Base-by-base conservation (phyloP, 2,329 filamentous ascomycete genomes). In the Penicillium vulpinum region DNA sequence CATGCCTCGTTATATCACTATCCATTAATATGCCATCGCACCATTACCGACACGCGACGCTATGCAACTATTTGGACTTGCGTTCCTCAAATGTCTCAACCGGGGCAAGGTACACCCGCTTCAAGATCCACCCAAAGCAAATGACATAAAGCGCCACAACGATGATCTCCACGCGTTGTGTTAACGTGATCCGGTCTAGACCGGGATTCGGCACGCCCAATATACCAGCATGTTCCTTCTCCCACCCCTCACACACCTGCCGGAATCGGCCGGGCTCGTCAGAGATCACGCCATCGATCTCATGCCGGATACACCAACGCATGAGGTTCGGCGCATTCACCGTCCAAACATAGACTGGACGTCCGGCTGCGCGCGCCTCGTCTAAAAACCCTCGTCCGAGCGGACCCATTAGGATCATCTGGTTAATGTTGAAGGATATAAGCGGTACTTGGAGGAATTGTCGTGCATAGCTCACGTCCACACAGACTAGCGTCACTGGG, bases 271-370 rank as follows among this genome's bases (percentile, higher is more conserved):
- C 59, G 0, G 90, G 90, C 64, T 96, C 87, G 69, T 97, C 92
- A 0, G 92, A 96, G 51, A 96, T 87, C 5, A 96, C 88, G 0
- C 90, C 92, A 65, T 96, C 90, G 1, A 96, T 77, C 3, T 74
- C 71, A 40, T 83, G 76, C 28, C 80, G 74, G 33, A 96, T 85
- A 61, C 85, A 83, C 91, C 91, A 96, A 65, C 86, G 83, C 92
- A 97, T 97, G 75, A 86, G 84, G 48, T 81, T 79, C 60, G 85
- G 83, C 15, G 88, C 83, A 70, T 97, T 96, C 49, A 96, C 89
- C 0, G 92, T 97, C 93, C 93, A 97, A 0, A 86, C 83, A 66
- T 88, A 87, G 5, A 97, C 78, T 4, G 83, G 81, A 22, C 88
- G 82, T 16, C 80, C 76, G 2, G 79, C 77, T 46, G 76, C 71